Conservation (phyloP, 106 monocot genomes). For the Dendrobium catenatum region DNA sequence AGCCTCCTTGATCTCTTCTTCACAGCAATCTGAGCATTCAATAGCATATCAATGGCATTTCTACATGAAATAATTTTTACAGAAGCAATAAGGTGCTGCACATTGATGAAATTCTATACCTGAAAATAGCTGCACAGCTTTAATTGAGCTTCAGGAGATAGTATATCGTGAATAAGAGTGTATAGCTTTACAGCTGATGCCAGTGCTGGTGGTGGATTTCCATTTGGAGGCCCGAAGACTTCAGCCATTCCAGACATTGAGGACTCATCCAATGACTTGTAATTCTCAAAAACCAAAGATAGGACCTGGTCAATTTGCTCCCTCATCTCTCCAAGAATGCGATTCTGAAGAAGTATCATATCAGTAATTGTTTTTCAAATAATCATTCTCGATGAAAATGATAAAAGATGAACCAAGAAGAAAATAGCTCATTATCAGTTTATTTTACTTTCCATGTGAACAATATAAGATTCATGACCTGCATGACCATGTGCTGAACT, state of each 20-base stretch:
- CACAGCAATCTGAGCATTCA: slow-evolving; percentile 45
- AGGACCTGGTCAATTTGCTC: slow-evolving; percentile 67
- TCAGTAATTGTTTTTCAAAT: background rate
- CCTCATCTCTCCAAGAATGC: slow-evolving; percentile 72
- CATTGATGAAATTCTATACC: slow-evolving; percentile 16
- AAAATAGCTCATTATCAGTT: background rate
- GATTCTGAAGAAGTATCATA: slow-evolving; percentile 39
- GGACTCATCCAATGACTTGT: slow-evolving; percentile 81
- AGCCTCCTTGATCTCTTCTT: slow-evolving; percentile 77
- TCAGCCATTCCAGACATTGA: slow-evolving; percentile 53
- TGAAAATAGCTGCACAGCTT: slow-evolving; percentile 75
- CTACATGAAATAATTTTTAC: too few relatives aligned
- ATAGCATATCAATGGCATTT: background rate
- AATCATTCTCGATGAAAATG: background rate
- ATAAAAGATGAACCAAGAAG: background rate
- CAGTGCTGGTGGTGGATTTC: slow-evolving; percentile 52
- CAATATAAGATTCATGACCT: background rate
- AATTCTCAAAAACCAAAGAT: slow-evolving; percentile 71
- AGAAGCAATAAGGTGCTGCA: background rate
- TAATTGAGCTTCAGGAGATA: slow-evolving; percentile 71
- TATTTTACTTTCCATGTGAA: background rate
- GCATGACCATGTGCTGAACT: background rate
- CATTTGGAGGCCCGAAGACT: slow-evolving; percentile 49
- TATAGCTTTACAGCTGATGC: slow-evolving; percentile 69
- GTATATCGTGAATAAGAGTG: slow-evolving; percentile 75